Conservation (phyloP, 495 filamentous ascomycete species). For the Aspergillus sparsus region DNA sequence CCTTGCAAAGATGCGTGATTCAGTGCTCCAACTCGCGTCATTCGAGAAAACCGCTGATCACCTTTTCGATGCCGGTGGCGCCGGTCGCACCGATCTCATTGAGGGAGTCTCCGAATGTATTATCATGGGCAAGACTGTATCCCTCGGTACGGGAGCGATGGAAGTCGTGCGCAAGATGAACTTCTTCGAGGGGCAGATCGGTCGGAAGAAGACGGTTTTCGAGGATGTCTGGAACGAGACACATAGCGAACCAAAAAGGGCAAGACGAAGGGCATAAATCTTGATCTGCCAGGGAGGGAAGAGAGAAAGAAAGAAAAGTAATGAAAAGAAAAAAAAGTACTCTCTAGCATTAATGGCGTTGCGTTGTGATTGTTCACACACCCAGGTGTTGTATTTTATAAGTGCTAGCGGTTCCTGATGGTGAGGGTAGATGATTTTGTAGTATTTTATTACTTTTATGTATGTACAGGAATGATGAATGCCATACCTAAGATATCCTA, state of each 20-base stretch:
- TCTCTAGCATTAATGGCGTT: neutral
- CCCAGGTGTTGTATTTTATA: neutral
- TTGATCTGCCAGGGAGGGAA: neutral
- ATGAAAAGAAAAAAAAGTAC: neutral
- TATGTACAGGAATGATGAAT: no score
- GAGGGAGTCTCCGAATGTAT: constrained; percentile 96
- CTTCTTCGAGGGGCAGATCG: constrained; percentile 64
- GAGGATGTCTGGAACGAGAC: constrained; percentile 69
- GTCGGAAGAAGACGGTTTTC: constrained; percentile 66
- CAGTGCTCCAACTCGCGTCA: constrained; percentile 88
- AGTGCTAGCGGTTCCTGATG: constrained; percentile 12
- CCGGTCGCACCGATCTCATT: constrained; percentile 83
- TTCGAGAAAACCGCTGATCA: constrained; percentile 99
- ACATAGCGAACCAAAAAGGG: constrained; percentile 30
- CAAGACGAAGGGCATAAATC: constrained; percentile 28
- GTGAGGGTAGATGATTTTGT: constrained; percentile 8
- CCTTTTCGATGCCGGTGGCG: constrained; percentile 89
- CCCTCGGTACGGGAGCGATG: constrained; percentile 88
- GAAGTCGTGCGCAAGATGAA: constrained; percentile 77
- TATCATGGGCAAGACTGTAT: constrained; percentile 95
- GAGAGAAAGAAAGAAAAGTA: no score
- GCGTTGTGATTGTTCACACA: no score
- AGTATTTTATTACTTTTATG: neutral
- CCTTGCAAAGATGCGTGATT: constrained; percentile 94
- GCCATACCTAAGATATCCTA: no score